Evolutionary conservation across 805 yeast species (phyloP).

Genomic region (Ogataea glucozyma): DNA sequence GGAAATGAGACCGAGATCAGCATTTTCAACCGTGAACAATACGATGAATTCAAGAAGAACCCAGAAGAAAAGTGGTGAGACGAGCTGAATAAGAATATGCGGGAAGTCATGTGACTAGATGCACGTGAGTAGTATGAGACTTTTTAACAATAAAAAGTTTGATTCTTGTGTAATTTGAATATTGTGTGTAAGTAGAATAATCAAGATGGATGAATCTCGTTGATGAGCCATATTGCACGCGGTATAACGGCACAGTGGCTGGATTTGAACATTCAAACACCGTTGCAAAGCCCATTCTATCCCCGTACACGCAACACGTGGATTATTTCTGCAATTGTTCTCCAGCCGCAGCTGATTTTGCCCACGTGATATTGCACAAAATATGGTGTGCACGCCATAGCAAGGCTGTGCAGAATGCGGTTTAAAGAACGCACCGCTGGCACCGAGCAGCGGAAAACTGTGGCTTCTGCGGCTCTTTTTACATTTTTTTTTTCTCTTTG

Average conservation of each 20-base stretch:
- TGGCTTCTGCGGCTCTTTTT: neutral
- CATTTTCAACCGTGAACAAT: conserved; percentile 68
- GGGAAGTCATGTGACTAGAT: neutral
- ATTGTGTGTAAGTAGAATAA: too few species aligned
- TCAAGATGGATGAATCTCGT: too few species aligned
- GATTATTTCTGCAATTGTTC: too few species aligned
- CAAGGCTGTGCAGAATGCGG: neutral
- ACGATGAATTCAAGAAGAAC: conserved; percentile 66
- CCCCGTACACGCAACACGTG: too few species aligned
- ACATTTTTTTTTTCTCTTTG: neutral
- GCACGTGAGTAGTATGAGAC: neutral
- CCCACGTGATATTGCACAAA: conserved; percentile 2
- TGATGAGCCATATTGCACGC: too few species aligned
- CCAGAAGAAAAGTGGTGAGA: conserved; percentile 89
- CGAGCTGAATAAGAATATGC: too few species aligned
- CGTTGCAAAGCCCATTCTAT: too few species aligned
- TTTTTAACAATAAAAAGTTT: neutral
- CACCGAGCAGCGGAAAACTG: neutral
- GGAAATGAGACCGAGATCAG: conserved; percentile 94
- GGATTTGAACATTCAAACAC: too few species aligned
- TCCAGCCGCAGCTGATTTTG: neutral
- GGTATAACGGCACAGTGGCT: too few species aligned
- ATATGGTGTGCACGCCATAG: neutral
- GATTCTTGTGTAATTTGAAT: too few species aligned
- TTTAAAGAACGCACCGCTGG: neutral